Evolutionary conservation across 2,329 filamentous ascomycete species (phyloP).

Genomic region (Diaporthe sp.): DNA sequence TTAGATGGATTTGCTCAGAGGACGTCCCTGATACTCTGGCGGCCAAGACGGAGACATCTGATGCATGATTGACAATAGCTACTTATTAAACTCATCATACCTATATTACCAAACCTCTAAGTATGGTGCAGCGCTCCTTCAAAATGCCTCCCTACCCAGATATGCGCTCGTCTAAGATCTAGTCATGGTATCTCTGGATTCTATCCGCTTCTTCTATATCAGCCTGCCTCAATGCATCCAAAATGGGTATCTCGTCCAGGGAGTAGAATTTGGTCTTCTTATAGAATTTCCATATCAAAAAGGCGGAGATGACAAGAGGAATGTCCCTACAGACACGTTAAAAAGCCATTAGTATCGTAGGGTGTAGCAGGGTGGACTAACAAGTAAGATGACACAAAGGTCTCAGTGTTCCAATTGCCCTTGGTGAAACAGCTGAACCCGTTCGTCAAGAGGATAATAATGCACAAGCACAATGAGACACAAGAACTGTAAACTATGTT

Average conservation of each 20-base stretch:
- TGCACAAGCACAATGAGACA: slow-evolving; percentile 69
- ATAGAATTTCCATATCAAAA: slow-evolving; percentile 74
- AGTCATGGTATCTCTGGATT: slow-evolving; percentile 46
- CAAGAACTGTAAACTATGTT: slow-evolving; percentile 71
- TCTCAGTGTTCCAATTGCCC: slow-evolving; percentile 69
- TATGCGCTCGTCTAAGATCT: background rate
- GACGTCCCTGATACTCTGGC: background rate
- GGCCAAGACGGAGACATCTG: background rate
- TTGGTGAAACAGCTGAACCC: slow-evolving; percentile 75
- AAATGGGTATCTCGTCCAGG: slow-evolving; percentile 65
- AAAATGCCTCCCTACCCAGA: background rate
- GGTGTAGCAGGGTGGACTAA: slow-evolving; percentile 54
- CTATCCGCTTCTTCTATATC: slow-evolving; percentile 47
- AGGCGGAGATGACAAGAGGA: slow-evolving; percentile 69
- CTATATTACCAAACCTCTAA: background rate
- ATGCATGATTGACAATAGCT: background rate
- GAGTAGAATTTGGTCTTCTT: slow-evolving; percentile 72
- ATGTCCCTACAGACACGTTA: slow-evolving; percentile 63
- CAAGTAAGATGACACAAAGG: slow-evolving; percentile 75
- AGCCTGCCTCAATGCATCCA: slow-evolving; percentile 64
- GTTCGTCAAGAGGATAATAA: slow-evolving; percentile 77
- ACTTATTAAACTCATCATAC: background rate
- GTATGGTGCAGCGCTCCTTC: background rate
- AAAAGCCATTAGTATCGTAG: background rate
- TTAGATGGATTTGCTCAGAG: background rate